phyloP scores from a whole-genome alignment of 345 rosid species.

The Pistacia atlantica region DNA sequence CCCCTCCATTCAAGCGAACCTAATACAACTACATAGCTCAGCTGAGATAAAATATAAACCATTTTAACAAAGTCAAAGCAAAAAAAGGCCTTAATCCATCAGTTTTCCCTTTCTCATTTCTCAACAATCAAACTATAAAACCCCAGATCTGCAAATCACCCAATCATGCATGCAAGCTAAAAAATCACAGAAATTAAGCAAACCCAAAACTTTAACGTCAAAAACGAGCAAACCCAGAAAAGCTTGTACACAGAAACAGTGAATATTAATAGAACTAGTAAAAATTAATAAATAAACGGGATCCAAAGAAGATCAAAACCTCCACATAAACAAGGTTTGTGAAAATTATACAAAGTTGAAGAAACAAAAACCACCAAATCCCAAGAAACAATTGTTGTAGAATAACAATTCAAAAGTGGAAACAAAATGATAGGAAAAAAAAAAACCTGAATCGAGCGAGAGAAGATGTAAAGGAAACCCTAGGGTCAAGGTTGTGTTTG shows the following conservation, averaged over 20 bases:
- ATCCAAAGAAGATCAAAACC: not conserved
- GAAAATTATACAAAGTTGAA: not conserved
- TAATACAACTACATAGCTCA: not conserved
- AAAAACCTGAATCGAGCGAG: conserved; percentile 21
- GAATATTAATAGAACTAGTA: not conserved
- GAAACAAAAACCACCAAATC: not conserved
- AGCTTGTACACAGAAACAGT: not conserved
- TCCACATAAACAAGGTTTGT: too few species aligned
- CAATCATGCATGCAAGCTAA: conserved; percentile 14
- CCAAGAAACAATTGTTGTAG: not conserved
- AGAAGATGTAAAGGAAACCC: conserved; percentile 9
- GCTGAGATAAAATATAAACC: not conserved
- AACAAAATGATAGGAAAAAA: not conserved
- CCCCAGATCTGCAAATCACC: conserved; percentile 30
- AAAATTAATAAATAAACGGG: not conserved
- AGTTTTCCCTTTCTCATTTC: not conserved
- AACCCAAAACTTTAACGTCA: not conserved
- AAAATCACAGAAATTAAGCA: not conserved
- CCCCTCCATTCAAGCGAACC: not conserved
- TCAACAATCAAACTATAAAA: conserved; percentile 16
- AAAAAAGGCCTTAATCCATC: not conserved
- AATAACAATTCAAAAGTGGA: not conserved
- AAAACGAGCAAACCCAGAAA: not conserved
- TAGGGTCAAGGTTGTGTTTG: not conserved
- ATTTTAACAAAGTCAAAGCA: not conserved